Evolutionary conservation across 192 early-diverging fungal species (phyloP).

Genomic region (Coemansia sp.): DNA sequence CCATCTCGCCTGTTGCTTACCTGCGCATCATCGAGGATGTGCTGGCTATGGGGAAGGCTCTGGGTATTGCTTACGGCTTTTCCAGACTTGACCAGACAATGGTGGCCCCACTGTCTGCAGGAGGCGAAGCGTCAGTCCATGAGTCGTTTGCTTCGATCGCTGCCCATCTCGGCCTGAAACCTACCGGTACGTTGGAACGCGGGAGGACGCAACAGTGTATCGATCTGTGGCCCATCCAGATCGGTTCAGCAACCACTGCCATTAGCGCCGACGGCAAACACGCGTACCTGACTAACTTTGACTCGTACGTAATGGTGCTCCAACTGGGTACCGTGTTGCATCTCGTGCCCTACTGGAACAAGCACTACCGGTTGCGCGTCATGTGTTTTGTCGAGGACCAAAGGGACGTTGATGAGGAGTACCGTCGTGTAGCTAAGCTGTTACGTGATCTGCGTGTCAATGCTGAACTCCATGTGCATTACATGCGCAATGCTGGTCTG

Average conservation of each 20-base stretch:
- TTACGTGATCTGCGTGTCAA: conserved; percentile 63
- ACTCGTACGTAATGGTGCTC: conserved; percentile 72
- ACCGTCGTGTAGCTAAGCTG: conserved; percentile 55
- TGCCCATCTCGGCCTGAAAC: background rate
- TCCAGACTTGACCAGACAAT: conserved; percentile 45
- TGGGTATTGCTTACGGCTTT: conserved; percentile 68
- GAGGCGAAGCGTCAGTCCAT: background rate
- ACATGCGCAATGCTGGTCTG: conserved; percentile 36
- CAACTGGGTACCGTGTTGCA: conserved; percentile 74
- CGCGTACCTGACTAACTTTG: conserved; percentile 59
- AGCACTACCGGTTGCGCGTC: conserved; percentile 60
- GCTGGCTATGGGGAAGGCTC: conserved; percentile 65
- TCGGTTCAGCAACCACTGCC: conserved; percentile 31
- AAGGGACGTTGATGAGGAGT: conserved; percentile 63
- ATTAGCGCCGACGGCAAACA: conserved; percentile 17
- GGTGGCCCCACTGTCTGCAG: conserved; percentile 1
- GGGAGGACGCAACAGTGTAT: conserved; percentile 60
- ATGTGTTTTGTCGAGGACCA: conserved; percentile 71
- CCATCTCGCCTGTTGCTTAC: conserved; percentile 61
- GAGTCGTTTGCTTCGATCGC: conserved; percentile 1
- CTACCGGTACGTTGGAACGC: too few species aligned
- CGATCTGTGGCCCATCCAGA: conserved; percentile 75
- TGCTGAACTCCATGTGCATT: conserved; percentile 62
- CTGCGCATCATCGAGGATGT: conserved; percentile 73
- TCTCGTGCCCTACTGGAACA: conserved; percentile 68